Evolutionary conservation across 148 eudicot species (phyloP).

Genomic region (Fallopia convolvulus): DNA sequence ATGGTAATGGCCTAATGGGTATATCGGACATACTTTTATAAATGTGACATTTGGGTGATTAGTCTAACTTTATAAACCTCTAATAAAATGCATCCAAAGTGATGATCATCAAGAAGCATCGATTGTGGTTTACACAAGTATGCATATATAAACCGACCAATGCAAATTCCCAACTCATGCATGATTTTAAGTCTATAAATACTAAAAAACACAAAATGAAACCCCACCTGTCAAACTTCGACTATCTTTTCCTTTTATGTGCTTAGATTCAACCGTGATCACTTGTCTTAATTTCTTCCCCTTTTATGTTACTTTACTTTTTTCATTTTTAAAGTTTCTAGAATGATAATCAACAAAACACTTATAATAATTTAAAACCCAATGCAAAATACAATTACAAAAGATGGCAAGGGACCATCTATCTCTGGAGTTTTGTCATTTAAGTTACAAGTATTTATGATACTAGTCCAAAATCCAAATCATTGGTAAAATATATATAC

Average conservation of each 20-base stretch:
- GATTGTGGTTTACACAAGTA: not conserved
- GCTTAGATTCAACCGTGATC: not conserved
- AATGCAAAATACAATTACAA: not conserved
- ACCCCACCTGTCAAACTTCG: constrained; percentile 1
- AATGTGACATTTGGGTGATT: not conserved
- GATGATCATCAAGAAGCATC: not conserved
- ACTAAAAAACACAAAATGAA: not conserved
- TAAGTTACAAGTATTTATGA: no score
- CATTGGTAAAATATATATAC: no score
- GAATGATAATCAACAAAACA: not conserved
- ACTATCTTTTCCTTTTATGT: not conserved
- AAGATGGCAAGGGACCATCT: not conserved
- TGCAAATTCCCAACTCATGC: not conserved
- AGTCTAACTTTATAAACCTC: not conserved
- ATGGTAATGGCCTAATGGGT: not conserved
- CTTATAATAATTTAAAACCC: no score
- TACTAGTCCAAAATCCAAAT: no score
- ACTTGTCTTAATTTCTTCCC: not conserved
- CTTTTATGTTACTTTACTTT: no score
- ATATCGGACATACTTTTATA: not conserved
- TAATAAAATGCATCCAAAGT: not conserved
- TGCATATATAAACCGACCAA: not conserved
- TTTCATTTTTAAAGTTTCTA: no score
- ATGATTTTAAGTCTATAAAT: not conserved
- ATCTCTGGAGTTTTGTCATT: not conserved